Evolutionary conservation across 768 basidiomycete species (phyloP).

Genomic region (Inosperma sp.): DNA sequence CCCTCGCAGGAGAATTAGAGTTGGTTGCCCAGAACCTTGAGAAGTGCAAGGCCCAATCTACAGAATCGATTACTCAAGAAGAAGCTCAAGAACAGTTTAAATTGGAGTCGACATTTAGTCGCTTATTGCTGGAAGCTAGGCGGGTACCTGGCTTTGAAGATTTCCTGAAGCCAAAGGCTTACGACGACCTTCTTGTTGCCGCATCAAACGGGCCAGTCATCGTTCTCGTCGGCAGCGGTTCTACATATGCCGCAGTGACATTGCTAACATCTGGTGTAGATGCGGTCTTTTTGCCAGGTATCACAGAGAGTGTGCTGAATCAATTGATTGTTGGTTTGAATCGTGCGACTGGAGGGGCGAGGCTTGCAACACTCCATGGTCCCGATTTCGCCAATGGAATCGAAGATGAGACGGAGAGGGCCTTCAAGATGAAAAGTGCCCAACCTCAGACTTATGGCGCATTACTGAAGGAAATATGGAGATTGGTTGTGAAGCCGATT

Average conservation of each 20-base stretch:
- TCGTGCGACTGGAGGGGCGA: conserved; percentile 6
- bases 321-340: conserved; percentile 7
- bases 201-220: conserved; percentile 10
- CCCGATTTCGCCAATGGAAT: neutral
- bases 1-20: conserved; percentile 4
- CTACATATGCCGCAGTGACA: conserved; percentile 13
- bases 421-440: neutral
- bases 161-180: conserved; percentile 10
- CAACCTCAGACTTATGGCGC: neutral
- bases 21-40: conserved; percentile 8
- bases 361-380: neutral
- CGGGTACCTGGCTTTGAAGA: conserved; percentile 10
- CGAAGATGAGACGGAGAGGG: neutral
- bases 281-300: conserved; percentile 4
- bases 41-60: conserved; percentile 7
- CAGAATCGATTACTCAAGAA: neutral
- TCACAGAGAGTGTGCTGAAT: conserved; percentile 6
- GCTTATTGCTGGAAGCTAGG: conserved; percentile 6
- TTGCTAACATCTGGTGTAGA: conserved; percentile 8
- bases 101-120: conserved; percentile 7
- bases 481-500: neutral
- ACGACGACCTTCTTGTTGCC: conserved; percentile 5
- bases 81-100: conserved; percentile 10
- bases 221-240: conserved; percentile 8
- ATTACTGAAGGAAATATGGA: neutral